Base-by-base conservation (phyloP, 2,329 filamentous ascomycete species). In the Clonostachys chloroleuca region DNA sequence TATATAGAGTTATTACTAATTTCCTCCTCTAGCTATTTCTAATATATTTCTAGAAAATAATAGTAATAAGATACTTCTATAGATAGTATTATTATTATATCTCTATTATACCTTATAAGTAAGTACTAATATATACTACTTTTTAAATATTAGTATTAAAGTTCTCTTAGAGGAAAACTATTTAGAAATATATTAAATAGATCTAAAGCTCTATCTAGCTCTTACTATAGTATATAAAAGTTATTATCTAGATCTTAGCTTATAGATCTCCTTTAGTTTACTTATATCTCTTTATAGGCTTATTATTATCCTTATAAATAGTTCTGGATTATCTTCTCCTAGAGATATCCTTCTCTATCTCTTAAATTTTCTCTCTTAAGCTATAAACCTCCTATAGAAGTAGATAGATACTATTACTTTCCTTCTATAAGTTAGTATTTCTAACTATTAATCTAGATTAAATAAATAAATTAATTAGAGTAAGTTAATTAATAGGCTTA, bases 191-290 rank as follows among this genome's bases (percentile, higher is more conserved):
- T 40, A 20, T 42, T 42, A 24, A 30, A 16, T 10, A 20, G 20
- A 34, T 5, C 20, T 34, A 47, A 43, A 35, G 30, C 42, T 18
- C 14, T 40, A 36, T 40, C 30, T 17, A 49, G 35, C 42, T 40
- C 14, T 41, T 41, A 47, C 14, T 34, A 17, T 46, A 34, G 37
- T 40, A 17, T 34, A 35, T 51, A 46, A 45, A 46, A 45, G n/a
- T 18, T 17, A 20, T 18, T 30, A 42, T 40, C 40, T 17, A 41
- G 40, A 42, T 47, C 34, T 5, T 40, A 24, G 20, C 44, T 14
- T 44, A 48, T 39, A 48, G 44, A 44, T 5, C 16, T 39, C 44
- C 33, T 44, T 45, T 44, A 44, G 18, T 37, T 44, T 43, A 30
- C 20, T 24, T 17, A 20, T 34, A 44, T 39, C 37, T 40, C 17